Base-by-base conservation (phyloP, 2,329 filamentous ascomycete genomes). In the Pseudocercospora musae region DNA sequence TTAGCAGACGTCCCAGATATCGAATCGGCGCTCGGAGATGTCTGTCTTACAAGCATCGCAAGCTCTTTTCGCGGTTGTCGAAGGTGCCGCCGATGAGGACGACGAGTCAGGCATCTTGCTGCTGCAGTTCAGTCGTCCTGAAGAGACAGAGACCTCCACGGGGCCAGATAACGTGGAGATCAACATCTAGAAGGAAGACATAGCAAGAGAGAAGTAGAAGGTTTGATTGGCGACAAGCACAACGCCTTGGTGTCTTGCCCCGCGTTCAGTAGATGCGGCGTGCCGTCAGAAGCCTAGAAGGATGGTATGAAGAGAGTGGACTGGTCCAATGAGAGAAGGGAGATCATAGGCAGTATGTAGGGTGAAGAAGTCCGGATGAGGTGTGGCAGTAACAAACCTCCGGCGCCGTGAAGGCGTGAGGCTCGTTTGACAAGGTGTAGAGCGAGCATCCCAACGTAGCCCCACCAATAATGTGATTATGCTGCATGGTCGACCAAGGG, bases 1-100 rank as follows among this genome's bases (percentile, higher is more conserved):
- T 40, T 40, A 40, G 37, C 37, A 40, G 10, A 40, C 5, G 13
- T 40, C 37, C 4, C 37, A 40, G 37, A 15, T 18, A 18, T 40
- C 15, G 37, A 40, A 40, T 18, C 15, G 37, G 37, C 4, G 5
- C 15, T 40, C 15, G 37, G 15, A 40, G 37, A 40, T n/a, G 10
- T n/a, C 15, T 40, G 37, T 40, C 37, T 40, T 40, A 40, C 80
- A 81, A 27, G 72, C 72, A 66, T 74, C 72, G 57, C 72, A 74
- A 20, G 72, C 72, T 50, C 71, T 59, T 63, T 74, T 74, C 23
- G 72, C 74, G 8, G 63, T 57, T n/a, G 66, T 62, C 7, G 68
- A 57, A 6, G 66, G 49, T n/a, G 68, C 23, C 9, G 62, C 58
- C 20, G 62, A 61, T 18, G 63, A 60, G 15, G 65, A 60, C 7